A percentile compares a stretch with the other conserved stretches of the same genome.
phyloP scores from a whole-genome alignment of 495 filamentous ascomycete species.

The Aspergillus heteromorphus region DNA sequence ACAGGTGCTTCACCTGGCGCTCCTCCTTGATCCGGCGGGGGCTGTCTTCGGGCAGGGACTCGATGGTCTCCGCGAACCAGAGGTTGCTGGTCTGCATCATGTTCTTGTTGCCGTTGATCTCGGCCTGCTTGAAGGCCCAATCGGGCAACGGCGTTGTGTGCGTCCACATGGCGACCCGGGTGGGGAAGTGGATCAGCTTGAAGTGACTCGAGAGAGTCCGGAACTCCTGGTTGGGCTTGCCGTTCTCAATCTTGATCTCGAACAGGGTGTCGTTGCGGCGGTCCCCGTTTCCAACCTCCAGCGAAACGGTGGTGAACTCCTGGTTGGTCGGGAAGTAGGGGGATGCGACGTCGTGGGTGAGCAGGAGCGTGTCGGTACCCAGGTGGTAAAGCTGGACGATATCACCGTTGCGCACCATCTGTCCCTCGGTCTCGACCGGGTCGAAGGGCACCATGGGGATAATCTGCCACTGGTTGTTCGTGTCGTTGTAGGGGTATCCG shows the following conservation, averaged over 20 bases:
- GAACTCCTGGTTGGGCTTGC: slow-evolving; percentile 77
- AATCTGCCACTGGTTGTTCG: slow-evolving; percentile 98
- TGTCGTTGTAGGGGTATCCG: slow-evolving; percentile 95
- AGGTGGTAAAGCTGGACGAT: slow-evolving; percentile 83
- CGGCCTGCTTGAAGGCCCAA: slow-evolving; percentile 94
- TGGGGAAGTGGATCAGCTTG: slow-evolving; percentile 89
- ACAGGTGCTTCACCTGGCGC: slow-evolving; percentile 70
- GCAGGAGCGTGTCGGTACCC: slow-evolving; percentile 76
- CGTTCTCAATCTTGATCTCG: slow-evolving; percentile 84
- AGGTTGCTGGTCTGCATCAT: slow-evolving; percentile 82
- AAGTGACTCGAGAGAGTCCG: slow-evolving; percentile 85
- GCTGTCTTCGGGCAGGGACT: slow-evolving; percentile 64
- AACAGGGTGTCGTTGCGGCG: slow-evolving; percentile 89
- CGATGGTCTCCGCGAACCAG: slow-evolving; percentile 90
- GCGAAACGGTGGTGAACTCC: slow-evolving; percentile 83
- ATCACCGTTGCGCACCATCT: slow-evolving; percentile 76
- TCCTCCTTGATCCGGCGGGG: slow-evolving; percentile 65
- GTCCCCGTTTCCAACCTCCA: slow-evolving; percentile 67
- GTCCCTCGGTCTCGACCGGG: slow-evolving; percentile 48
- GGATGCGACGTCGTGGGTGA: slow-evolving; percentile 98
- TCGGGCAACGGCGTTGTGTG: slow-evolving; percentile 89
- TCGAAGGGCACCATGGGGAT: slow-evolving; percentile 56
- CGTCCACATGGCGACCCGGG: slow-evolving; percentile 98
- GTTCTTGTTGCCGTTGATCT: slow-evolving; percentile 99
- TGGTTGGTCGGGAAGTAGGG: slow-evolving; percentile 97